A percentile compares a stretch with the other conserved stretches of the same genome.
These are phyloP conservation scores for Skeletonema tropicum DNA, from an alignment of 108 stramenopile species.

Conservation along the genomic window DNA sequence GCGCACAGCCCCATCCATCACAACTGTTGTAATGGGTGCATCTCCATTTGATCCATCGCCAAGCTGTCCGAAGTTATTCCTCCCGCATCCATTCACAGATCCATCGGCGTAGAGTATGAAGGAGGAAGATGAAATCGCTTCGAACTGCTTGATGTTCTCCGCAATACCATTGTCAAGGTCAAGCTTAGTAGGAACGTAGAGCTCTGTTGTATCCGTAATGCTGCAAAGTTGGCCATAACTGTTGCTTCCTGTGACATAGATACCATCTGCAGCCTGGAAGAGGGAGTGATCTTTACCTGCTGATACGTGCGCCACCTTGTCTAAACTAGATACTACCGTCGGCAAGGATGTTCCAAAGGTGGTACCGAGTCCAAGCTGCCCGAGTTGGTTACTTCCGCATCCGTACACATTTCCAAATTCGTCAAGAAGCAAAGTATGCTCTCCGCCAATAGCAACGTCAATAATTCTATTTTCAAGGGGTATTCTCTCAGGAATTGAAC, in stretches of 20 bases:
- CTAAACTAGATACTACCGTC: background rate
- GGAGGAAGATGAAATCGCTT: constrained; percentile 28
- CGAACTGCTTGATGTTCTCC: constrained; percentile 14
- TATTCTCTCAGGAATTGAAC: constrained; percentile 27
- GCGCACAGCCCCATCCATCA: constrained; percentile 20
- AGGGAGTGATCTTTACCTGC: constrained; percentile 31
- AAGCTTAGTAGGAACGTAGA: constrained; percentile 15
- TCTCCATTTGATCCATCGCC: constrained; percentile 44
- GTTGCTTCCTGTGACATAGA: constrained; percentile 37
- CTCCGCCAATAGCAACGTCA: constrained; percentile 48
- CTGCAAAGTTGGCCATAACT: constrained; percentile 26
- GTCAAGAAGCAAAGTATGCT: constrained; percentile 41
- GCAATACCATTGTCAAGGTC: background rate
- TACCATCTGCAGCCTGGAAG: constrained; percentile 19
- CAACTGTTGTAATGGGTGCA: constrained; percentile 19
- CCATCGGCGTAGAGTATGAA: constrained; percentile 43
- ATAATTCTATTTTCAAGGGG: constrained; percentile 30
- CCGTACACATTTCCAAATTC: constrained; percentile 36
- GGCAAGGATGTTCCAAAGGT: constrained; percentile 1
- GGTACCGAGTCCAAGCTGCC: constrained; percentile 46
- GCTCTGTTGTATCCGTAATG: background rate
- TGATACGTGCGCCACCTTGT: constrained; percentile 12
- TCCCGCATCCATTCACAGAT: constrained; percentile 52
- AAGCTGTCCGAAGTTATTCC: constrained; percentile 41
- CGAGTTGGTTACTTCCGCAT: constrained; percentile 44